Conservation (phyloP, 176 grass and related monocot species). For the Dactylis glomerata region DNA sequence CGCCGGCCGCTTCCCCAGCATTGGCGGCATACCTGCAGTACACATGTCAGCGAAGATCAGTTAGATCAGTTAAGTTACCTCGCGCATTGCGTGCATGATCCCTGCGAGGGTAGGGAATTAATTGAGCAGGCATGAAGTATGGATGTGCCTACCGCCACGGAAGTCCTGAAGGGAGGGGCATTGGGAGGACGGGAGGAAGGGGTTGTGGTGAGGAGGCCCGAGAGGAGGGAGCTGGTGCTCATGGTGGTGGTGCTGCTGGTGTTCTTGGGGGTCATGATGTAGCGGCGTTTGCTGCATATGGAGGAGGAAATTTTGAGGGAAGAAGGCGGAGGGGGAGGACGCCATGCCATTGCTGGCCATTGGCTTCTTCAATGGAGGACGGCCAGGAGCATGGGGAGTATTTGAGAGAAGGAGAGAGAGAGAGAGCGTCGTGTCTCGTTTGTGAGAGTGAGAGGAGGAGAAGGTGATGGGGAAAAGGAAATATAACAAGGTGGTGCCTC, state of each 20-base stretch:
- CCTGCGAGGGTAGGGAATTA: neutral
- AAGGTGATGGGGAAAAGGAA: slow-evolving; percentile 36
- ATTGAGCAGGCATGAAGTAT: neutral
- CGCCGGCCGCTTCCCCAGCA: slow-evolving; percentile 71
- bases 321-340: slow-evolving; percentile 73
- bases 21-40: slow-evolving; percentile 56
- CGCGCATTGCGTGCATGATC: neutral
- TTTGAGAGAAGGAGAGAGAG: slow-evolving; percentile 30
- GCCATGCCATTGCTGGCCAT: slow-evolving; percentile 90
- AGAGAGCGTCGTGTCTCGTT: neutral
- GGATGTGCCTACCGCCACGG: slow-evolving; percentile 29
- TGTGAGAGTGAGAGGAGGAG: slow-evolving; percentile 9
- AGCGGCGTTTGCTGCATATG: slow-evolving; percentile 60
- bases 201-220: slow-evolving; percentile 35
- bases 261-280: slow-evolving; percentile 52
- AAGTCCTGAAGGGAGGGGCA: slow-evolving; percentile 79
- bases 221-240: slow-evolving; percentile 26
- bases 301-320: slow-evolving; percentile 86
- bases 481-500: slow-evolving; percentile 31
- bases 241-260: slow-evolving; percentile 35
- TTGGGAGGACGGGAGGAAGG: slow-evolving; percentile 51
- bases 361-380: slow-evolving; percentile 42
- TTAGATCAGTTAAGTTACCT: neutral
- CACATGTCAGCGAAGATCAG: neutral
- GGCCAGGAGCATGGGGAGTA: slow-evolving; percentile 32